These are phyloP conservation scores for Lentinula edodes DNA, from an alignment of 768 basidiomycete genomes.

Conservation along the genomic window DNA sequence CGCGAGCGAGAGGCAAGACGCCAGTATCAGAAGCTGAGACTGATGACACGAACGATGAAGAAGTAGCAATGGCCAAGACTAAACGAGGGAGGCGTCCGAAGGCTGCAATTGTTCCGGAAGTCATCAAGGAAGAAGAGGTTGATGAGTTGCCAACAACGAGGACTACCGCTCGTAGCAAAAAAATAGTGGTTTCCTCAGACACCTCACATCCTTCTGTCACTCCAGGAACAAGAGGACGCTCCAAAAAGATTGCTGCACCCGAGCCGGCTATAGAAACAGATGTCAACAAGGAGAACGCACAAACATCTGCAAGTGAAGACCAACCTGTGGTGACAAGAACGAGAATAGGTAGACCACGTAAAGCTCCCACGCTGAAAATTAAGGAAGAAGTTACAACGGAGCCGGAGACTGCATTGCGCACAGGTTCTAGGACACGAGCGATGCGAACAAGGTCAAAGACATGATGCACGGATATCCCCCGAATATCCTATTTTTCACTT, in stretches of 20 bases:
- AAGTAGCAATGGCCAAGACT: neutral
- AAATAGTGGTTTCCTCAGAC: neutral
- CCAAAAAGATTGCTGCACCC: neutral
- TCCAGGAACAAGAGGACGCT: neutral
- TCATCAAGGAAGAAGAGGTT: conserved; percentile 5
- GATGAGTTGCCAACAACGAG: neutral
- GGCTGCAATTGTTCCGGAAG: neutral
- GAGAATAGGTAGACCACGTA: conserved; percentile 1
- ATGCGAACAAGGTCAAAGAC: conserved; percentile 10
- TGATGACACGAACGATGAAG: neutral
- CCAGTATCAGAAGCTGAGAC: conserved; percentile 1
- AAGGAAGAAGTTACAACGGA: conserved; percentile 9
- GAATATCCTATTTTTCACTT: too few relatives aligned
- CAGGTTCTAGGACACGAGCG: conserved; percentile 1
- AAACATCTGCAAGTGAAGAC: neutral
- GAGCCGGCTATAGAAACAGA: neutral
- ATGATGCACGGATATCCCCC: neutral
- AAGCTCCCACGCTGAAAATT: conserved; percentile 1
- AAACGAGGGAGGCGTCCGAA: conserved; percentile 5
- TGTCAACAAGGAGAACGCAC: conserved; percentile 5
- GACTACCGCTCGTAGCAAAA: neutral
- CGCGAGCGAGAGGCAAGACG: neutral
- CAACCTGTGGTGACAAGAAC: neutral
- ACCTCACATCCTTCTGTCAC: neutral
- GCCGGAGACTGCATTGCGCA: conserved; percentile 1